Conservation (phyloP, 2,329 filamentous ascomycete genomes). For the Pestalotiopsis sp. region DNA sequence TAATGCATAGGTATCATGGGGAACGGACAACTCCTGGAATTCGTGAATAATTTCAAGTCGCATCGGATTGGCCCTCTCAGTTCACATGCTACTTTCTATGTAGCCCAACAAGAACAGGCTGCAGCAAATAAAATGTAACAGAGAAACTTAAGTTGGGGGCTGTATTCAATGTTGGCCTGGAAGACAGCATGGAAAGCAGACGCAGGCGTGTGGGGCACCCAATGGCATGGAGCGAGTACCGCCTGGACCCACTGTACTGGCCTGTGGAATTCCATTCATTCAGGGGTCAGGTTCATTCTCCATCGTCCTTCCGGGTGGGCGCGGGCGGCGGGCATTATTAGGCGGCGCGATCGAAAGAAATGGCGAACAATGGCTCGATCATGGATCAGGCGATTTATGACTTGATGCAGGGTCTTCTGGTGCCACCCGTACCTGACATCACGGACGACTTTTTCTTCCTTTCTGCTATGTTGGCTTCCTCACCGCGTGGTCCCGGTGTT, state of each 20-base stretch:
- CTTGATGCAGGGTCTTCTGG: constrained; percentile 14
- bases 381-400: constrained; percentile 14
- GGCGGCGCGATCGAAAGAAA: constrained; percentile 1
- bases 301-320: not conserved
- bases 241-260: not conserved
- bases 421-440: constrained; percentile 8
- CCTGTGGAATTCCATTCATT: not conserved
- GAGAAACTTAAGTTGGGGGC: not conserved
- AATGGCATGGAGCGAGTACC: not conserved
- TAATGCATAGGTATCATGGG: no score
- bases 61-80: no score
- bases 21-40: no score
- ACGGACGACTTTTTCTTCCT: constrained; percentile 4
- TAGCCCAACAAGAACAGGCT: not conserved
- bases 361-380: constrained; percentile 8
- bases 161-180: not conserved
- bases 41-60: no score
- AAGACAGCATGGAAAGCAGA: not conserved
- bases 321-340: not conserved
- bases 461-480: not conserved
- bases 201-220: not conserved
- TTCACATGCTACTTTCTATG: no score
- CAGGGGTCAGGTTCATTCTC: not conserved
- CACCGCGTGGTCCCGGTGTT: not conserved
- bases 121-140: not conserved